Percentiles rank a stretch among this genome's conserved stretches.
Conservation (phyloP, 2,329 filamentous ascomycete genomes). For the Ceratocystis lukuohia region DNA sequence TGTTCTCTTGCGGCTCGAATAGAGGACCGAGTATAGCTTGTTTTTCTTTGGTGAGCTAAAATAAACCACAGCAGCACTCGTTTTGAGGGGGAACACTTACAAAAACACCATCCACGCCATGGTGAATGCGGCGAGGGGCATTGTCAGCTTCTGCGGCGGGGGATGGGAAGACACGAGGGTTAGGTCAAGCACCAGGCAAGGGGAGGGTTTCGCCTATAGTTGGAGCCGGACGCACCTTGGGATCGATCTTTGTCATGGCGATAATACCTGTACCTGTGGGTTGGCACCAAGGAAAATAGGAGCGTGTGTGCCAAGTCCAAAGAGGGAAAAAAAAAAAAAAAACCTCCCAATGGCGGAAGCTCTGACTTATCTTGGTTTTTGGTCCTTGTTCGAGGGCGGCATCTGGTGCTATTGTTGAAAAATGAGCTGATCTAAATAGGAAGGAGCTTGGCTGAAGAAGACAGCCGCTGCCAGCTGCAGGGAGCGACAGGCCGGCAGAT, state of each 20-base stretch:
- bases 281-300: too few species aligned
- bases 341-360: background rate
- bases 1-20: slow-evolving; percentile 30
- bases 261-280: background rate
- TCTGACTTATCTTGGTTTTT: background rate
- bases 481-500: background rate
- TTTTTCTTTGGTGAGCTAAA: background rate
- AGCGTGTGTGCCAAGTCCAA: too few species aligned
- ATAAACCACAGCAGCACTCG: background rate
- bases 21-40: slow-evolving; percentile 32
- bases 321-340: background rate
- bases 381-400: background rate
- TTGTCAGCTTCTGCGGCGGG: slow-evolving; percentile 26
- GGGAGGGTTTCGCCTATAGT: background rate
- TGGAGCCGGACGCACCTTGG: slow-evolving; percentile 16
- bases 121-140: slow-evolving; percentile 39
- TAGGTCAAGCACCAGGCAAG: background rate
- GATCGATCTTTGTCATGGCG: slow-evolving; percentile 19
- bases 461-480: background rate
- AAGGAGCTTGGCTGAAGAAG: background rate
- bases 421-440: background rate
- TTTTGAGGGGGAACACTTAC: slow-evolving; percentile 23
- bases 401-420: background rate
- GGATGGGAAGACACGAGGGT: slow-evolving; percentile 16
- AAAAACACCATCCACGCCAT: slow-evolving; percentile 41